Base-by-base conservation (phyloP, 768 basidiomycete species). In the Tricholoma bakamatsutake region DNA sequence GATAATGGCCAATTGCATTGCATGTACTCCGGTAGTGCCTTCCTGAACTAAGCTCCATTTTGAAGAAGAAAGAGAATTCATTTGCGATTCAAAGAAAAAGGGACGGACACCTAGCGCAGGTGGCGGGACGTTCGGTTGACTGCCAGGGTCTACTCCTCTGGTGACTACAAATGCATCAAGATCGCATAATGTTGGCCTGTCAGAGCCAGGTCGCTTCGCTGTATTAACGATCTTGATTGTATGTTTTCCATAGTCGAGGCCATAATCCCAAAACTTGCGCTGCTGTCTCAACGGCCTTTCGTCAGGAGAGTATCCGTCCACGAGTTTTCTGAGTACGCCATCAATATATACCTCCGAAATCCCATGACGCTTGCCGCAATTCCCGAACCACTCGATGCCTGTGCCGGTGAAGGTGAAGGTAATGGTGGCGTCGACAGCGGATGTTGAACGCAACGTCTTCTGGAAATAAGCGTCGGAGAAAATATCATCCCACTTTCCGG, bases 331-430 rank as follows among this genome's bases (percentile, higher is more conserved):
- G 24, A 71, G 69, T 42, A 68, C 67, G 17, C 84, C 83, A 56
- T 90, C 84, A 15, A 90, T 71, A 51, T 75, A 80, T 11, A 90
- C 77, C 21, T 75, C 59, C 4, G 83, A 76, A 8, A 77, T 66
- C 12, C 88, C 84, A 62, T 89, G 82, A 13, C 60, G 66, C 39
- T 64, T 72, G 60, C 80, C 82, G 39, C 71, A 74, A 62, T 75
- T 79, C 30, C 89, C 89, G 60, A 90, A 90, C 84, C 83, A 87
- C 69, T 90, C 89, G 59, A 91, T 76, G 0, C 87, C 87, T 11
- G 84, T 86, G 12, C 88, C 89, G n/a, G 72, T 72, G 68, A 90
- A 90, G 2, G 77, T 74, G 68, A 90, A 79, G 1, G 73, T 72
- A 46, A 80, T 71, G 3, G 78, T 69, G 10, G 87, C 81, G 47